Base-by-base conservation (phyloP, 148 eudicot species). In the Polygonum maritimum region DNA sequence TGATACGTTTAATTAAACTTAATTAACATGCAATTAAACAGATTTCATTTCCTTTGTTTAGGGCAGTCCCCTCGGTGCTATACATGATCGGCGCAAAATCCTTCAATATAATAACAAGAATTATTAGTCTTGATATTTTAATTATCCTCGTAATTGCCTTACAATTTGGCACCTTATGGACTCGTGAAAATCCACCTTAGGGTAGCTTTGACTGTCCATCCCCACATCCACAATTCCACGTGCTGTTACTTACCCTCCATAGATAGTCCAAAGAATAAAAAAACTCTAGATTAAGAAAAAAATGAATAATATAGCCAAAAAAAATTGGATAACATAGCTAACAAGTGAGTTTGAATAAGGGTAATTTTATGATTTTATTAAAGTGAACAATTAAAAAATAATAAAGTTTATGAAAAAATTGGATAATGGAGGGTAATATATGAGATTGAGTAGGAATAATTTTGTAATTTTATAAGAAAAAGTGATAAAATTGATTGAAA, bases 121-220 rank as follows among this genome's bases (percentile, higher is more conserved):
- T 33, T 57, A 62, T 33, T 57, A 21, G 33, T 57, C 7, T 57
- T 65, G 35, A 14, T 65, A 33, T 65, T 33, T 65, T 65, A 33
- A 35, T 65, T 14, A 65, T 65, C 70, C 70, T 65, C 70, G 70
- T 65, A 65, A 65, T 65, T 63, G 70, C 39, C 14, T 63, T 63
- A 63, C 70, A 63, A 16, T 63, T 40, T 58, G 65, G 65, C 62
- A 55, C 12, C 31, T 55, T 55, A 26, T 60, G 69, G 38, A 63
- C 69, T 31, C 35, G 70, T 18, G 12, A 40, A 63, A 22, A 7
- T 31, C 70, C 41, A 40, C 70, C 70, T 39, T 39, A 19, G 40
- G 18, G 18, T 16, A 63, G 1, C 70, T 62, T 65, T 65, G 41
- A 13, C 40, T 19, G n/a, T 35, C 70, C 57, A 3, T 6, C 0